A percentile compares a stretch with the other conserved stretches of the same genome.
Evolutionary conservation across 1,284 basidiomycete genomes (phyloP).

Genomic region (Apiotrichum gracile): DNA sequence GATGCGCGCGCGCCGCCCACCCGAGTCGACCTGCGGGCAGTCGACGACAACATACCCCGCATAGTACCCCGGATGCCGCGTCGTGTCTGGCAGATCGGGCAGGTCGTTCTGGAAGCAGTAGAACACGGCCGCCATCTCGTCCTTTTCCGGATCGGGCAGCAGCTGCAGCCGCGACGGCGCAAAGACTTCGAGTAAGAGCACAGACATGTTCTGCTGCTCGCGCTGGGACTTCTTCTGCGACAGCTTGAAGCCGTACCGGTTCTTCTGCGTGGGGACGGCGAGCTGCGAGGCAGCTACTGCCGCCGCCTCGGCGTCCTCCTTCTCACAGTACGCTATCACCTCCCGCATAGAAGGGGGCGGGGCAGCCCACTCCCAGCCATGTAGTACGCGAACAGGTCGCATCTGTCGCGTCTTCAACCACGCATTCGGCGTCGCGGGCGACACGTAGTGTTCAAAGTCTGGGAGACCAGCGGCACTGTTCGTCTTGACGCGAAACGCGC

Average conservation of each 20-base stretch:
- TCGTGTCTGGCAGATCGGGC: slow-evolving; percentile 48
- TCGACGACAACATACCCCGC: slow-evolving; percentile 61
- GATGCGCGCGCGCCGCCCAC: slow-evolving; percentile 22
- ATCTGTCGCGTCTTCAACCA: slow-evolving; percentile 32
- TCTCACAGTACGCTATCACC: slow-evolving; percentile 53
- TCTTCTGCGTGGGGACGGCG: slow-evolving; percentile 66
- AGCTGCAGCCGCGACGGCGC: slow-evolving; percentile 53
- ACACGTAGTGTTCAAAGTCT: slow-evolving; percentile 23
- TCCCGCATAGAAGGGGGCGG: slow-evolving; percentile 55
- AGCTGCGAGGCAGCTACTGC: slow-evolving; percentile 53
- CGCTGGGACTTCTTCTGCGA: slow-evolving; percentile 54
- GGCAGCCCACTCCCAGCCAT: slow-evolving; percentile 72
- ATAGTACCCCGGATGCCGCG: slow-evolving; percentile 45
- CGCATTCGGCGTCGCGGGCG: background rate
- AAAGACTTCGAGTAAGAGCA: slow-evolving; percentile 77
- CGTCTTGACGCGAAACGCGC: slow-evolving; percentile 62
- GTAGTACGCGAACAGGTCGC: slow-evolving; percentile 1
- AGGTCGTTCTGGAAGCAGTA: slow-evolving; percentile 62
- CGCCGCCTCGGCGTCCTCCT: slow-evolving; percentile 23
- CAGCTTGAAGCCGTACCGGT: slow-evolving; percentile 61
- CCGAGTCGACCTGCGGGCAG: slow-evolving; percentile 20
- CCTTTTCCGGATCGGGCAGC: slow-evolving; percentile 64
- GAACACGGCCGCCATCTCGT: slow-evolving; percentile 67
- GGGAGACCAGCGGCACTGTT: slow-evolving; percentile 43
- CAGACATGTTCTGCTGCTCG: slow-evolving; percentile 69